These are phyloP conservation scores for Helicostylum pulchrum DNA, from an alignment of 192 early-diverging fungal genomes.

Conservation along the genomic window DNA sequence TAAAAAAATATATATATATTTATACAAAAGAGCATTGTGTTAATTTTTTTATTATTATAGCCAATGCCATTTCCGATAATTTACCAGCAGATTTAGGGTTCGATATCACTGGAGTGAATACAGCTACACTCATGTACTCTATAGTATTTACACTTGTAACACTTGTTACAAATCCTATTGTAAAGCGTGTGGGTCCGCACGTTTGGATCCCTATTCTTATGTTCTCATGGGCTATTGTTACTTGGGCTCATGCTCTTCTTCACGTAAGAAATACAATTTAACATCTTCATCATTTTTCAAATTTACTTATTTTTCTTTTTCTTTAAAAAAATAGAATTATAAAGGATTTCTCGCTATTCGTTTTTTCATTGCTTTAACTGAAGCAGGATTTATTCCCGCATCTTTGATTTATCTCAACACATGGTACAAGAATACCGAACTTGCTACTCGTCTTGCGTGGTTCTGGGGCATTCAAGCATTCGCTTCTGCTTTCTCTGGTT, in stretches of 20 bases:
- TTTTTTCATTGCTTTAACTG: constrained; percentile 46
- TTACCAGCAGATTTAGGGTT: constrained; percentile 41
- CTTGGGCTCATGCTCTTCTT: constrained; percentile 20
- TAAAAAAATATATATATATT: no score
- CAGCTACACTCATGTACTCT: constrained; percentile 42
- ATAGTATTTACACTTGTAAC: constrained; percentile 38
- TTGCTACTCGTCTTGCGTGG: constrained; percentile 46
- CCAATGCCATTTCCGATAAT: constrained; percentile 47
- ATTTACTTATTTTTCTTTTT: no score
- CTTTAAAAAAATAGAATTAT: constrained; percentile 20
- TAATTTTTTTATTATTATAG: background rate
- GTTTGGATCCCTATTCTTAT: constrained; percentile 49
- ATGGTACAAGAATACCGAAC: constrained; percentile 51
- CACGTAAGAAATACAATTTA: background rate
- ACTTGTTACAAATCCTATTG: constrained; percentile 49
- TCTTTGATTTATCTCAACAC: constrained; percentile 43
- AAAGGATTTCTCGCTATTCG: constrained; percentile 42
- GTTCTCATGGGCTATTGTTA: constrained; percentile 23
- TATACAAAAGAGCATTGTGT: background rate
- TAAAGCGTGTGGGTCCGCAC: constrained; percentile 45
- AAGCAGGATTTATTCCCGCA: constrained; percentile 38
- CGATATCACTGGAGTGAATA: constrained; percentile 40
- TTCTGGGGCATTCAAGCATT: constrained; percentile 51
- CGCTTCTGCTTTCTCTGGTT: constrained; percentile 50
- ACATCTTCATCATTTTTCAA: constrained; percentile 3